Percentiles rank a stretch among this genome's conserved stretches.
These are phyloP conservation scores for Penicillium sp. DNA, from an alignment of 2,329 filamentous ascomycete species.

Conservation along the genomic window DNA sequence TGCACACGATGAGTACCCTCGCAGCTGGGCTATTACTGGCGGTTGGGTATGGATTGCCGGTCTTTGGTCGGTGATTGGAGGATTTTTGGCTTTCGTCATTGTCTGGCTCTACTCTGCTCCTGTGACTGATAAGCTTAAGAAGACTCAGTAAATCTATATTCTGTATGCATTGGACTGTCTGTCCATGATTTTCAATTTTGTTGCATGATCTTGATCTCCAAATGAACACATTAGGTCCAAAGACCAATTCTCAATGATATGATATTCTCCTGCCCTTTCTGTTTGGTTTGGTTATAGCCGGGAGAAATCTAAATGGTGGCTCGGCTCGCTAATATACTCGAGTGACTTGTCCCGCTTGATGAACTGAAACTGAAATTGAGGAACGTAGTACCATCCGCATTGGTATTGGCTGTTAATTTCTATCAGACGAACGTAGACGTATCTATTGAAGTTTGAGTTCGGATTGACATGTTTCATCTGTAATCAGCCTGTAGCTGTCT, in stretches of 20 bases:
- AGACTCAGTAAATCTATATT: conserved; percentile 41
- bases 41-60: conserved; percentile 95
- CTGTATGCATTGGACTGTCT: conserved; percentile 24
- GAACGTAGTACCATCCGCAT: neutral
- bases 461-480: neutral
- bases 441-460: neutral
- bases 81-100: conserved; percentile 80
- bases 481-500: neutral
- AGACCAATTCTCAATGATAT: neutral
- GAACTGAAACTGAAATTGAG: neutral
- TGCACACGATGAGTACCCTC: conserved; percentile 93
- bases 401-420: neutral
- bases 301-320: neutral
- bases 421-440: neutral
- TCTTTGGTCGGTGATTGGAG: conserved; percentile 76
- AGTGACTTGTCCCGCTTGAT: neutral
- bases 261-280: neutral
- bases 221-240: neutral
- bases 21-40: conserved; percentile 83
- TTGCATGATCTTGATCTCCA: conserved; percentile 16
- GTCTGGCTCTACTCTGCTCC: conserved; percentile 82
- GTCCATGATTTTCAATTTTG: conserved; percentile 22
- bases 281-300: neutral
- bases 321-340: neutral
- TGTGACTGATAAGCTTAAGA: conserved; percentile 43